These are phyloP conservation scores for Geranomyces michiganensis DNA, from an alignment of 192 early-diverging fungal genomes.

Conservation along the genomic window DNA sequence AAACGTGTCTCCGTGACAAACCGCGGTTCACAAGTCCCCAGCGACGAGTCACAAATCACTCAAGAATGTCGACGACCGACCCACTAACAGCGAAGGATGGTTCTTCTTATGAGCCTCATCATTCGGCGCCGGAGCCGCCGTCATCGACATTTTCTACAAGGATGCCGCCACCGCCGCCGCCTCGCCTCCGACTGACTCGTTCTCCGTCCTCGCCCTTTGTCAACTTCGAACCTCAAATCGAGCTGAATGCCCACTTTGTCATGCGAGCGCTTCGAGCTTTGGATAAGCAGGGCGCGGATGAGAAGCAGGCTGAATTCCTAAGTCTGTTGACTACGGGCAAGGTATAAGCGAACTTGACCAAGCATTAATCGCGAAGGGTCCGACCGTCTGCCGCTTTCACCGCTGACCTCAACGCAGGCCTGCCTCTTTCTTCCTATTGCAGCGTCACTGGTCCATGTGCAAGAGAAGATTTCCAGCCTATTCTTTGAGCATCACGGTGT, in stretches of 20 bases:
- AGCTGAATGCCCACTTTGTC: conserved; percentile 16
- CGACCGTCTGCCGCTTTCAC: not conserved
- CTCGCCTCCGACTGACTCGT: not conserved
- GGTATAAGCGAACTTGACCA: too few relatives aligned
- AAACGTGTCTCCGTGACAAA: too few relatives aligned
- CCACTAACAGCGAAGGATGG: too few relatives aligned
- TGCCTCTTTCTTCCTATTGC: conserved; percentile 15
- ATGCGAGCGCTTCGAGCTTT: not conserved
- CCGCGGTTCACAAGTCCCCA: too few relatives aligned
- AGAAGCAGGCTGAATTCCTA: conserved; percentile 2
- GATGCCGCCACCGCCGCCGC: too few relatives aligned
- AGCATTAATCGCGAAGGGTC: not conserved
- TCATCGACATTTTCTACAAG: too few relatives aligned
- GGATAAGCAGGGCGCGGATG: not conserved
- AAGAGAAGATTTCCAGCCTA: conserved; percentile 2
- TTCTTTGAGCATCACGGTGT: conserved; percentile 31
- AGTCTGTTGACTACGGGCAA: conserved; percentile 2
- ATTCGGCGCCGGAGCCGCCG: too few relatives aligned
- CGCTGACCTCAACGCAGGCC: conserved; percentile 8
- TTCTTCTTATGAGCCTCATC: too few relatives aligned
- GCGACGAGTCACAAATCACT: too few relatives aligned
- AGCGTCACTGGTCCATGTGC: conserved; percentile 11
- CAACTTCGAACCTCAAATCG: not conserved
- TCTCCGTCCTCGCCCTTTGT: conserved; percentile 9
- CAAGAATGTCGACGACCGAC: too few relatives aligned